These are phyloP conservation scores for Lepraria neglecta DNA, from an alignment of 495 filamentous ascomycete genomes.

Conservation along the genomic window DNA sequence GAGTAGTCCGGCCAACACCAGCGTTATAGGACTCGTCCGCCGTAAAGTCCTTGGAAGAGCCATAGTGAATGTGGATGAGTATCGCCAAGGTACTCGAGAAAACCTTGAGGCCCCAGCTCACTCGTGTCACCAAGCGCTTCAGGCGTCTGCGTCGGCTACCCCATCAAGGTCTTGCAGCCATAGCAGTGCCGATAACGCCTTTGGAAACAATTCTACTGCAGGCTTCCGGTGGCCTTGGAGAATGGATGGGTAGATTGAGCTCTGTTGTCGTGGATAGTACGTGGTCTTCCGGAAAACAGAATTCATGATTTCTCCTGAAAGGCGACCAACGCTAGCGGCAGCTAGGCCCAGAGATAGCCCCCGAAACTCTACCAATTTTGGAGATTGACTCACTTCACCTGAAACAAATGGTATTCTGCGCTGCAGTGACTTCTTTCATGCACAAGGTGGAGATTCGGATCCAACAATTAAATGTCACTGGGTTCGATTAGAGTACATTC, in stretches of 20 bases:
- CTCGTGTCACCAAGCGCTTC: constrained; percentile 8
- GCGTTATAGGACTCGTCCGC: constrained; percentile 60
- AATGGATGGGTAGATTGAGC: neutral
- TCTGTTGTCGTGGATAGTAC: constrained; percentile 1
- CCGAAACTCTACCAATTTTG: too few relatives aligned
- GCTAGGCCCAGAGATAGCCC: too few relatives aligned
- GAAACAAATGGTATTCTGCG: too few relatives aligned
- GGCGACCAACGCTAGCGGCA: too few relatives aligned
- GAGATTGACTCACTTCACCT: too few relatives aligned
- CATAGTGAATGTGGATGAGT: constrained; percentile 31
- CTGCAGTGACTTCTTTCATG: too few relatives aligned
- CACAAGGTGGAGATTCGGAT: too few relatives aligned
- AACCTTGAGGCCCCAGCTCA: constrained; percentile 5
- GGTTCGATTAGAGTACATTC: too few relatives aligned
- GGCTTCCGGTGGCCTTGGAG: neutral
- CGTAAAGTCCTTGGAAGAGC: constrained; percentile 55
- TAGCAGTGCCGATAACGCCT: neutral
- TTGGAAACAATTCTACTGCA: neutral
- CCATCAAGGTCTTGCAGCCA: constrained; percentile 12
- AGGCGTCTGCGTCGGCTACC: neutral
- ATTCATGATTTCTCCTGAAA: too few relatives aligned
- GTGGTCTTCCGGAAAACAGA: neutral
- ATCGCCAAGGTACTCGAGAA: constrained; percentile 7
- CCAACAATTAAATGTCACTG: too few relatives aligned
- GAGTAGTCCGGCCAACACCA: constrained; percentile 54